Percentiles rank a stretch among this genome's conserved stretches.
phyloP scores from a whole-genome alignment of 495 filamentous ascomycete genomes.

The Saxophila tyrrhenica region DNA sequence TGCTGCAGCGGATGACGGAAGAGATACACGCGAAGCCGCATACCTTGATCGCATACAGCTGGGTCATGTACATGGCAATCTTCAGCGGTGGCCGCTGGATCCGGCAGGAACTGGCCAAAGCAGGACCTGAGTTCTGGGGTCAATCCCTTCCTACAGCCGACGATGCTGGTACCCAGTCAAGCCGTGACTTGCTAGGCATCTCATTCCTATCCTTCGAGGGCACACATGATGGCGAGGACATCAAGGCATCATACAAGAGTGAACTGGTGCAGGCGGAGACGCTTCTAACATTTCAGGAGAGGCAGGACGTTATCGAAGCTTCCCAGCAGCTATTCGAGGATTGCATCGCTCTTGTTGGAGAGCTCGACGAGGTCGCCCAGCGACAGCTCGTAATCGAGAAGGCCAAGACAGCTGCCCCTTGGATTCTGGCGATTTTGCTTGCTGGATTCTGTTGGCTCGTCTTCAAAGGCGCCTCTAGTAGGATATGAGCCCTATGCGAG shows the following conservation, averaged over 20 bases:
- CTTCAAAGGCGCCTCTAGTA: neutral
- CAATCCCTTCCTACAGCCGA: neutral
- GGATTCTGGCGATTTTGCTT: neutral
- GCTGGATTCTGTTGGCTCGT: neutral
- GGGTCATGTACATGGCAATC: slow-evolving; percentile 50
- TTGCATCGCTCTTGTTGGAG: slow-evolving; percentile 31
- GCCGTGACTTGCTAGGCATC: slow-evolving; percentile 11
- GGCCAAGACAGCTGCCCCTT: neutral
- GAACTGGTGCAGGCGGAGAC: slow-evolving; percentile 31
- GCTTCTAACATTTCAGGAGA: slow-evolving; percentile 33
- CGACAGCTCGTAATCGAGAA: neutral
- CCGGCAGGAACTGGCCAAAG: slow-evolving; percentile 33
- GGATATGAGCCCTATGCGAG: no score
- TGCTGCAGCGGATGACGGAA: slow-evolving; percentile 26
- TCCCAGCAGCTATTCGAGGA: slow-evolving; percentile 34
- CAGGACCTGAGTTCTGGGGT: slow-evolving; percentile 37
- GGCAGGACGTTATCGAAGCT: slow-evolving; percentile 38
- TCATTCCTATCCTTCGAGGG: slow-evolving; percentile 28
- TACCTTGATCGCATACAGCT: slow-evolving; percentile 43
- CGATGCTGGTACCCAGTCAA: neutral
- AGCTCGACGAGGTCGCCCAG: slow-evolving; percentile 24
- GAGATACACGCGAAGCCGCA: slow-evolving; percentile 35
- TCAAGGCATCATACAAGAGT: slow-evolving; percentile 32
- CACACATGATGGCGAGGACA: slow-evolving; percentile 30
- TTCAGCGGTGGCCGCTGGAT: slow-evolving; percentile 48